phyloP scores from a whole-genome alignment of 805 yeast genomes.

The Yarrowia sp. region DNA sequence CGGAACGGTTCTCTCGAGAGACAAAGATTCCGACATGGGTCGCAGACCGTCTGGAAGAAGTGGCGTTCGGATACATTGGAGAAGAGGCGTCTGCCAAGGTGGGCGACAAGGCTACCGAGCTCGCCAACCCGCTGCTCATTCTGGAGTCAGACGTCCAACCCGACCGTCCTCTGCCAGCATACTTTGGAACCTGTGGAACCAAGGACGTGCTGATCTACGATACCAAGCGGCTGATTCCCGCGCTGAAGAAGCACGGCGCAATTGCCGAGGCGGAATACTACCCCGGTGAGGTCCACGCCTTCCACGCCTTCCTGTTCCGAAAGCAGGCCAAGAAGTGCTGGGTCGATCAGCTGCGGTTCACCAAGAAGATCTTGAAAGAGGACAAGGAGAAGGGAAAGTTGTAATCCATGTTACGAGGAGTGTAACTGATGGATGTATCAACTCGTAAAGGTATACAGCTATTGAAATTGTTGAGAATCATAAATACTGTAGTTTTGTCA shows the following conservation, averaged over 20 bases:
- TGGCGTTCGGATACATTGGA: slow-evolving; percentile 23
- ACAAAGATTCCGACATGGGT: slow-evolving; percentile 16
- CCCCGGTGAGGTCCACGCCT: slow-evolving; percentile 27
- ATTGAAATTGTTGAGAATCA: too few species aligned
- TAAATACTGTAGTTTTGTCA: too few species aligned
- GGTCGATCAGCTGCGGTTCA: slow-evolving; percentile 23
- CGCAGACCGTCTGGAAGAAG: slow-evolving; percentile 5
- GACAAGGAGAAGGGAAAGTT: slow-evolving; percentile 1
- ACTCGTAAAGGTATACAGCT: too few species aligned
- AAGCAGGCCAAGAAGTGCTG: slow-evolving; percentile 27
- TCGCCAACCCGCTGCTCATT: slow-evolving; percentile 26
- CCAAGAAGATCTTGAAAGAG: slow-evolving; percentile 4
- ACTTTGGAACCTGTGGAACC: slow-evolving; percentile 32
- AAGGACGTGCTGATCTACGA: slow-evolving; percentile 23
- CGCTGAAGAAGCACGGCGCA: slow-evolving; percentile 17
- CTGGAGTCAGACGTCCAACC: slow-evolving; percentile 14
- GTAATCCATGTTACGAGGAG: too few species aligned
- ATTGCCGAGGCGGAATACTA: slow-evolving; percentile 13
- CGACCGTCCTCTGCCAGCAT: not conserved
- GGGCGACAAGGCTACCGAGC: not conserved
- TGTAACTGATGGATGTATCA: too few species aligned
- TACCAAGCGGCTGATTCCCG: slow-evolving; percentile 26
- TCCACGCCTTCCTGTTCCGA: slow-evolving; percentile 23
- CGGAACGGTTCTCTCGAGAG: not conserved
- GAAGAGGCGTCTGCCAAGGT: not conserved